Conservation (phyloP, 768 basidiomycete genomes). For the Leccinum barrowsii region DNA sequence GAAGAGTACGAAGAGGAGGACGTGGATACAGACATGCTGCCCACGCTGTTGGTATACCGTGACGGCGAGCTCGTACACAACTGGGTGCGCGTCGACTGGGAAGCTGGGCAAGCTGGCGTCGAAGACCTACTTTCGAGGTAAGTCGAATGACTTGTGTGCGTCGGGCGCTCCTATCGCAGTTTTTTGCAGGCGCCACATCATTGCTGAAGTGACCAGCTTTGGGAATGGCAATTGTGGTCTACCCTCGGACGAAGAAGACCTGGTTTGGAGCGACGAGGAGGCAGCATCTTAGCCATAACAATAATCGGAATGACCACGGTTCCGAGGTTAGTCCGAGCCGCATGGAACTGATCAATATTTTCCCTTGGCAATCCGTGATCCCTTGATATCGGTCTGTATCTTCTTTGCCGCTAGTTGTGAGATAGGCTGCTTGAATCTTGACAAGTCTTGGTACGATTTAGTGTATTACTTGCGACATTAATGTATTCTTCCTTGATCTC, state of each 20-base stretch:
- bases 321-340: neutral
- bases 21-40: slow-evolving; percentile 76
- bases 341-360: neutral
- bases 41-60: slow-evolving; percentile 75
- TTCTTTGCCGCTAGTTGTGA: neutral
- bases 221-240: slow-evolving; percentile 45
- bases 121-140: slow-evolving; percentile 68
- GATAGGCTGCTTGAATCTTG: neutral
- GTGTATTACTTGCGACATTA: neutral
- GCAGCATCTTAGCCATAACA: slow-evolving; percentile 14
- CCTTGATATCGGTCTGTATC: neutral
- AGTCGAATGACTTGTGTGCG: neutral
- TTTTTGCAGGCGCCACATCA: slow-evolving; percentile 25
- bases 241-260: slow-evolving; percentile 48
- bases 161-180: neutral
- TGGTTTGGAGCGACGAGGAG: slow-evolving; percentile 53
- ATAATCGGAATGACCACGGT: neutral
- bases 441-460: neutral
- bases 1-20: slow-evolving; percentile 53
- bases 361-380: neutral
- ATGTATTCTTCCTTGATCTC: neutral
- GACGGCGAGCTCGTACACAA: slow-evolving; percentile 82
- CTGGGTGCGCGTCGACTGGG: slow-evolving; percentile 89
- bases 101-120: slow-evolving; percentile 62
- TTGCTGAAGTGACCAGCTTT: slow-evolving; percentile 8